Conservation (phyloP, 345 rosid species). For the Trapa bicornis region DNA sequence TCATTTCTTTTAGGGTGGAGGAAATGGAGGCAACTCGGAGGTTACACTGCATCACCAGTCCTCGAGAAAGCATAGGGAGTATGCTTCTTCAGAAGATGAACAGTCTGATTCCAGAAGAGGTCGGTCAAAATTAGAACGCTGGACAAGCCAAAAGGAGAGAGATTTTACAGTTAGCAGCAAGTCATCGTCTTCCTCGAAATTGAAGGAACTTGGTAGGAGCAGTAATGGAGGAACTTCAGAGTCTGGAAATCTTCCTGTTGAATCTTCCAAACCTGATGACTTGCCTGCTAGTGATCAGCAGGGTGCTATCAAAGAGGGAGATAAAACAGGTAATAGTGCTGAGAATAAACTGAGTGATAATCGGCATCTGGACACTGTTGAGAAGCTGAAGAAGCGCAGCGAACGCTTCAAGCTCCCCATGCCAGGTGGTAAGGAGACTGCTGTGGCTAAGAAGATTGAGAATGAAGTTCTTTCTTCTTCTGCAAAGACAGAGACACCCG, state of each 20-base stretch:
- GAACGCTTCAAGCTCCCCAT: constrained; percentile 95
- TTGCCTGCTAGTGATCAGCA: constrained; percentile 10
- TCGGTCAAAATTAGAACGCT: constrained; percentile 79
- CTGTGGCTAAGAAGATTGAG: constrained; percentile 51
- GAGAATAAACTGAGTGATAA: constrained; percentile 46
- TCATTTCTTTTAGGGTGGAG: constrained; percentile 38
- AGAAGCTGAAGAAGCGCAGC: constrained; percentile 94
- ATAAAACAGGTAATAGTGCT: constrained; percentile 35
- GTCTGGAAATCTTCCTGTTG: constrained; percentile 16
- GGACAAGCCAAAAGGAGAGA: constrained; percentile 91
- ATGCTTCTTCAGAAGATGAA: constrained; percentile 67
- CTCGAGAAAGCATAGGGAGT: constrained; percentile 46
- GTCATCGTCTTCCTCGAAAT: constrained; percentile 51
- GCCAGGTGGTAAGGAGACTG: constrained; percentile 61
- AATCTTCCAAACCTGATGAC: constrained; percentile 21
- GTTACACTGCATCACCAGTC: constrained; percentile 28
- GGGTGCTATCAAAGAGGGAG: constrained; percentile 9
- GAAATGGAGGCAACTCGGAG: constrained; percentile 33
- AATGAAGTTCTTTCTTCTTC: constrained; percentile 32
- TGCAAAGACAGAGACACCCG: constrained; percentile 39
- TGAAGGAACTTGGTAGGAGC: constrained; percentile 42
- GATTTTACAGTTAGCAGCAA: constrained; percentile 43
- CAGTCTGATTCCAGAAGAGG: constrained; percentile 68
- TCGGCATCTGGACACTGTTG: constrained; percentile 77
- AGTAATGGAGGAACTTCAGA: constrained; percentile 30